Percentiles rank a stretch among this genome's conserved stretches.
phyloP scores from a whole-genome alignment of 371 early-diverging fungal species.

The Catenaria anguillulae region DNA sequence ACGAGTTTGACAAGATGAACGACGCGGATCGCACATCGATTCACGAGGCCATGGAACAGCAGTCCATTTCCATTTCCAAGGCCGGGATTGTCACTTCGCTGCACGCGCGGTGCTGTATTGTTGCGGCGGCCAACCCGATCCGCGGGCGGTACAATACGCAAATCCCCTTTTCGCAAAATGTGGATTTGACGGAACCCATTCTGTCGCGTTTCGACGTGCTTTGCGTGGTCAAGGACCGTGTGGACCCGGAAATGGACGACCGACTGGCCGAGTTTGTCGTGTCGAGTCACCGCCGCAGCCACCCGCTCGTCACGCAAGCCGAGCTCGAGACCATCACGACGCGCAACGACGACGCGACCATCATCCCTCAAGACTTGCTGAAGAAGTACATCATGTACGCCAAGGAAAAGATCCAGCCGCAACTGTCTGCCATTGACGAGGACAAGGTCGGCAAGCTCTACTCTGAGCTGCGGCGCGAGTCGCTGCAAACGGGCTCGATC shows the following conservation, averaged over 20 bases:
- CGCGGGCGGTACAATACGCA: conserved; percentile 94
- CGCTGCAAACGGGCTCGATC: conserved; percentile 68
- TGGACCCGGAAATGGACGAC: conserved; percentile 78
- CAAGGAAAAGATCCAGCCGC: conserved; percentile 70
- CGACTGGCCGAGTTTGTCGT: conserved; percentile 91
- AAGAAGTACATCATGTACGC: conserved; percentile 98
- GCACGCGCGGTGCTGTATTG: conserved; percentile 89
- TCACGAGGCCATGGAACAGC: conserved; percentile 99
- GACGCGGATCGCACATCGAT: conserved; percentile 60
- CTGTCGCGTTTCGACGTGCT: conserved; percentile 99
- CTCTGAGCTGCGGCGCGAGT: conserved; percentile 87
- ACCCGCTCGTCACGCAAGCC: conserved; percentile 38
- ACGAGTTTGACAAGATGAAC: conserved; percentile 99
- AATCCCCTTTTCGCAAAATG: conserved; percentile 91
- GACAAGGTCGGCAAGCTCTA: conserved; percentile 79
- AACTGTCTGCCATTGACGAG: conserved; percentile 70
- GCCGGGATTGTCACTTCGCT: conserved; percentile 96
- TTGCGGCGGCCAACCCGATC: conserved; percentile 98
- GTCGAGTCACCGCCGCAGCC: conserved; percentile 74
- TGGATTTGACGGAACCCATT: conserved; percentile 98
- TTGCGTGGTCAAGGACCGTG: conserved; percentile 91
- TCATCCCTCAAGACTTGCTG: conserved; percentile 73
- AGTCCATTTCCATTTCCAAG: conserved; percentile 95
- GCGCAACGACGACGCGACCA: conserved; percentile 15
- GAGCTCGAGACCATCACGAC: conserved; percentile 21